Evolutionary conservation across 345 rosid genomes (phyloP), one percentile per base, ranked within the genome.

Genomic region (Heritiera littoralis): DNA sequence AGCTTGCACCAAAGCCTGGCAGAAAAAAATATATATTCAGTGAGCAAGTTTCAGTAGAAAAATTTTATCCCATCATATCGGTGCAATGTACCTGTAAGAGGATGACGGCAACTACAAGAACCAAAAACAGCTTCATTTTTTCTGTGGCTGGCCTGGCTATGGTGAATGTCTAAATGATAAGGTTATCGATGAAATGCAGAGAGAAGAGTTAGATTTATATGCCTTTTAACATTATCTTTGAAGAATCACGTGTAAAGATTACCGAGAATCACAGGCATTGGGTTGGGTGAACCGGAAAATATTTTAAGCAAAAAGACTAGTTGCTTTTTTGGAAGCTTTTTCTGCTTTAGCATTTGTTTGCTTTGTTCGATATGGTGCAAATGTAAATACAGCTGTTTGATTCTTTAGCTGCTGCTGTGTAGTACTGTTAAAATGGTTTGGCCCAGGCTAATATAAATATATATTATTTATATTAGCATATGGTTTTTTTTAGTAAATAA

Each of bases 121-220:
- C 9, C 51, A 72, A 78, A 75, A 81, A 61, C 7, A 80, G 79
- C 82, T 81, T 83, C 88, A 86, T 86, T 65, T 65, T 74, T 28
- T 86, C 49, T 15, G 20, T 73, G 18, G 65, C 17, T 55, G 17
- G 38, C 38, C 43, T 5, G 43, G 46, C 17, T 61, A 17, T 32
- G n/a, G 35, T 1, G 0, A 14, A 35, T 35, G 38, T 35, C 38
- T 35, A 35, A 74, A 51, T 55, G 83, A 69, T 68, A 76, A 43
- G 76, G 79, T 55, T 83, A 75, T 14, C 64, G 79, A 28, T 67
- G 52, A 67, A 59, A 56, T 32, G 59, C 23, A 54, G 35, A 55
- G 28, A 64, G 56, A 40, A 48, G 65, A 3, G 18, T 9, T 58
- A 23, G 23, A 18, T 52, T 43, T 66, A 60, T 55, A 75, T 7